These are phyloP conservation scores for Hypoxylon perforatum DNA, from an alignment of 495 filamentous ascomycete species.

Conservation along the genomic window DNA sequence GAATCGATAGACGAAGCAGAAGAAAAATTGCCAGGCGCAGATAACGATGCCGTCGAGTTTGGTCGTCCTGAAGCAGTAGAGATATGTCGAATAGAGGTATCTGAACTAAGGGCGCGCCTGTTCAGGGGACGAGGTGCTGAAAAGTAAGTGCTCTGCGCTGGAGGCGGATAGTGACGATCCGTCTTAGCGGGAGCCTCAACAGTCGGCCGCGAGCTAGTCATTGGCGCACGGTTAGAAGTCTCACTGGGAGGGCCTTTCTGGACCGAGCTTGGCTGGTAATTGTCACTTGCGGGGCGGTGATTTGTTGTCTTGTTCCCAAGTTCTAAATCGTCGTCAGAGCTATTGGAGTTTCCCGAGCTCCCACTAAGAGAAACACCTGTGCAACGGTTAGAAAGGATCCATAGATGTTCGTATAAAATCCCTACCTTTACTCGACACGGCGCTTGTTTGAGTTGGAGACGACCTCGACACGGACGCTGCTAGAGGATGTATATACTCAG, in stretches of 20 bases:
- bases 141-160: conserved; percentile 43
- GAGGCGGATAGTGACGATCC: conserved; percentile 42
- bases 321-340: conserved; percentile 34
- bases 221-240: conserved; percentile 11
- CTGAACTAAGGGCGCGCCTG: conserved; percentile 22
- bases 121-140: conserved; percentile 38
- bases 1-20: conserved; percentile 34
- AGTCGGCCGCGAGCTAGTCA: conserved; percentile 25
- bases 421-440: conserved; percentile 28
- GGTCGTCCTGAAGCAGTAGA: conserved; percentile 7
- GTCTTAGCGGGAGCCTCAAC: conserved; percentile 25
- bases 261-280: conserved; percentile 13
- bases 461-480: conserved; percentile 13
- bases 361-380: conserved; percentile 15
- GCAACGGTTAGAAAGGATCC: conserved; percentile 17
- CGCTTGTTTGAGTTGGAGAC: conserved; percentile 29
- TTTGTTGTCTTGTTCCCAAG: conserved; percentile 20
- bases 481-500: conserved; percentile 24
- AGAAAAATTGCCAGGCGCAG: conserved; percentile 8
- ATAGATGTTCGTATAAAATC: background rate
- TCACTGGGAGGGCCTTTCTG: conserved; percentile 22
- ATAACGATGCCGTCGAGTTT: conserved; percentile 20
- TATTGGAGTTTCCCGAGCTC: conserved; percentile 22
- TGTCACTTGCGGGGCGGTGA: conserved; percentile 15
- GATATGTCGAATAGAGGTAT: conserved; percentile 9